Evolutionary conservation across 495 filamentous ascomycete species (phyloP).

Genomic region (Tetracladium setigerum): DNA sequence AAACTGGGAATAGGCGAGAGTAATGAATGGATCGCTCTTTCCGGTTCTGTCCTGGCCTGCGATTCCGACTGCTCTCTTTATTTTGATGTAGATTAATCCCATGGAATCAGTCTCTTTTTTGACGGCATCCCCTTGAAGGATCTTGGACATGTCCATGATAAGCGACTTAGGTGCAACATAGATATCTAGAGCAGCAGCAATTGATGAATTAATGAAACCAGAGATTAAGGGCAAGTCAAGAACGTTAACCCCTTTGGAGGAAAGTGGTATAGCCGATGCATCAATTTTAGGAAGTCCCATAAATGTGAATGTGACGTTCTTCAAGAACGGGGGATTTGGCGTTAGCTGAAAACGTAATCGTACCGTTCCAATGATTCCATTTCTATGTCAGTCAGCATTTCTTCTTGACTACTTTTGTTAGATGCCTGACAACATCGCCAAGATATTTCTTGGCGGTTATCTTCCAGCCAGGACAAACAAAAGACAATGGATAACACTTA

Average conservation of each 20-base stretch:
- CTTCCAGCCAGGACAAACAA: no score
- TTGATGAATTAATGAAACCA: slow-evolving; percentile 43
- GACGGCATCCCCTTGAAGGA: slow-evolving; percentile 46
- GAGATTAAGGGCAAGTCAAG: slow-evolving; percentile 45
- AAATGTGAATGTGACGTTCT: slow-evolving; percentile 43
- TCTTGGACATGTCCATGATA: slow-evolving; percentile 44
- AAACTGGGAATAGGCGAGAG: slow-evolving; percentile 61
- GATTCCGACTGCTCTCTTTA: slow-evolving; percentile 33
- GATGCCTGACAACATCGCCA: no score
- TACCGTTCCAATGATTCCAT: slow-evolving; percentile 42
- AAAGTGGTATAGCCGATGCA: slow-evolving; percentile 38
- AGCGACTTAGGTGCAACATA: slow-evolving; percentile 43
- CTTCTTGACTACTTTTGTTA: no score
- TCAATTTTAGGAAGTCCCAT: slow-evolving; percentile 46
- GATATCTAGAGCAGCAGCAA: slow-evolving; percentile 45
- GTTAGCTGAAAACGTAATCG: slow-evolving; percentile 42
- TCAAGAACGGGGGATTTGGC: slow-evolving; percentile 46
- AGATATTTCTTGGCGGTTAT: no score
- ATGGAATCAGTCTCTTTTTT: slow-evolving; percentile 43
- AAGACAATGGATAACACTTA: no score
- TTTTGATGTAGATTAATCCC: slow-evolving; percentile 38
- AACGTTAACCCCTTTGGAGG: slow-evolving; percentile 38
- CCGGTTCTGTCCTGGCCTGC: slow-evolving; percentile 34
- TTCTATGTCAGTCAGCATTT: neutral
- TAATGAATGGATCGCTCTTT: slow-evolving; percentile 65